phyloP scores from a whole-genome alignment of 1,284 basidiomycete genomes.

The Grifola frondosa region DNA sequence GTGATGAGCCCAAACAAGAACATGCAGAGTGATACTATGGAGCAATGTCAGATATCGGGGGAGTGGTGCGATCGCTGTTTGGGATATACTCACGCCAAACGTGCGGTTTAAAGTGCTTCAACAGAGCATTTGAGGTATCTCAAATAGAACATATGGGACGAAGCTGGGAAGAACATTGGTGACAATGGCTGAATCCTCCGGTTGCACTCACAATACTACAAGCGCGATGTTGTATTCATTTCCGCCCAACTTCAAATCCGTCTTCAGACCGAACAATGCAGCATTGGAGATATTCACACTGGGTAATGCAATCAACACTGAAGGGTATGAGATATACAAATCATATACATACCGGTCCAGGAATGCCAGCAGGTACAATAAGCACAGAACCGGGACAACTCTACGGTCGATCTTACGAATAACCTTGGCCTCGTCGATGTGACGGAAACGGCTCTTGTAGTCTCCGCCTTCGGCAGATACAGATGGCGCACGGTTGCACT shows the following conservation, averaged over 20 bases:
- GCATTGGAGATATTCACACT: constrained; percentile 36
- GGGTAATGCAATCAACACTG: neutral
- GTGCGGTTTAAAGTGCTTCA: constrained; percentile 33
- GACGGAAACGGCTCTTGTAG: constrained; percentile 20
- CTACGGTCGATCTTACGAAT: constrained; percentile 31
- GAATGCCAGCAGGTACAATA: constrained; percentile 32
- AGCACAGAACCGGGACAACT: constrained; percentile 30
- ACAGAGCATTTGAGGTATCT: constrained; percentile 32
- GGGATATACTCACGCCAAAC: constrained; percentile 28
- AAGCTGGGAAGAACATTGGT: constrained; percentile 28
- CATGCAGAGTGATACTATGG: constrained; percentile 33
- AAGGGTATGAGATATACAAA: neutral
- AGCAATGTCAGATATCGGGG: neutral
- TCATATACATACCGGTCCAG: constrained; percentile 30
- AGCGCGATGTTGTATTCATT: constrained; percentile 31
- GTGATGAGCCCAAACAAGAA: constrained; percentile 37
- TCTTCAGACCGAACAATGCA: constrained; percentile 29
- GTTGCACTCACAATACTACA: constrained; percentile 33
- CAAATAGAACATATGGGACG: constrained; percentile 33
- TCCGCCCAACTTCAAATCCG: constrained; percentile 28
- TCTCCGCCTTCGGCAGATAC: constrained; percentile 15
- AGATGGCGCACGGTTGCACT: constrained; percentile 16
- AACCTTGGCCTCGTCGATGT: constrained; percentile 28
- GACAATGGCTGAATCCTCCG: too few species aligned
- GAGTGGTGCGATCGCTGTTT: too few species aligned